Conservation (phyloP, 345 rosid genomes). For the Rhodomyrtus tomentosa region DNA sequence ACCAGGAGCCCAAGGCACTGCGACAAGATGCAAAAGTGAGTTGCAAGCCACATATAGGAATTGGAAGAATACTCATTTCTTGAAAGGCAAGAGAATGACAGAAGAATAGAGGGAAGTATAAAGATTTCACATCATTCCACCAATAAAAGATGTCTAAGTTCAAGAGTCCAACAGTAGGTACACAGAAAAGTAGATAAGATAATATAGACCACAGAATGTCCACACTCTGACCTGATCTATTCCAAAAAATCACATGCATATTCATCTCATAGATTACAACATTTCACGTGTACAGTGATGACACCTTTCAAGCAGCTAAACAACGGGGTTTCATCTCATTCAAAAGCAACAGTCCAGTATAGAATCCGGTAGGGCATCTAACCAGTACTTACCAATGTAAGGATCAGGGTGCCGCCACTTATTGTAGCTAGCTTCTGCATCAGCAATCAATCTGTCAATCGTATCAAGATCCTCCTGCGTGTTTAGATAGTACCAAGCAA, state of each 20-base stretch:
- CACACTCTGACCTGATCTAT: background rate
- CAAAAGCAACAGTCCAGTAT: background rate
- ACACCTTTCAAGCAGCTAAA: background rate
- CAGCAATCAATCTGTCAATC: slow-evolving; percentile 71
- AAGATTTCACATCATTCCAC: background rate
- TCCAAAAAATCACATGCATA: background rate
- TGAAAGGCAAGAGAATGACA: background rate
- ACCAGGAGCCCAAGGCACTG: slow-evolving; percentile 99
- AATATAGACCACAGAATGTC: background rate
- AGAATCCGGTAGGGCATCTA: background rate
- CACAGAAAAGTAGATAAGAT: background rate
- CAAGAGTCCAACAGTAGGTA: background rate
- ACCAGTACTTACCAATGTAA: slow-evolving; percentile 51
- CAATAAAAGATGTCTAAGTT: background rate
- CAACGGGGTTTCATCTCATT: background rate
- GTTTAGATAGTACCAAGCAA: background rate
- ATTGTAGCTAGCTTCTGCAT: slow-evolving; percentile 61
- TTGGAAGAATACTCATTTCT: background rate
- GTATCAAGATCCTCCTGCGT: slow-evolving; percentile 69
- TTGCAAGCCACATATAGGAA: background rate
- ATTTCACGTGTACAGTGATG: background rate
- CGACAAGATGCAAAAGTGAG: slow-evolving; percentile 11
- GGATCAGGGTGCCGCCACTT: slow-evolving; percentile 99
- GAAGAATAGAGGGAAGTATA: background rate
- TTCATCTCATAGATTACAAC: background rate